phyloP scores from a whole-genome alignment of 2,329 filamentous ascomycete species.

The Davidsoniella eucalypti region DNA sequence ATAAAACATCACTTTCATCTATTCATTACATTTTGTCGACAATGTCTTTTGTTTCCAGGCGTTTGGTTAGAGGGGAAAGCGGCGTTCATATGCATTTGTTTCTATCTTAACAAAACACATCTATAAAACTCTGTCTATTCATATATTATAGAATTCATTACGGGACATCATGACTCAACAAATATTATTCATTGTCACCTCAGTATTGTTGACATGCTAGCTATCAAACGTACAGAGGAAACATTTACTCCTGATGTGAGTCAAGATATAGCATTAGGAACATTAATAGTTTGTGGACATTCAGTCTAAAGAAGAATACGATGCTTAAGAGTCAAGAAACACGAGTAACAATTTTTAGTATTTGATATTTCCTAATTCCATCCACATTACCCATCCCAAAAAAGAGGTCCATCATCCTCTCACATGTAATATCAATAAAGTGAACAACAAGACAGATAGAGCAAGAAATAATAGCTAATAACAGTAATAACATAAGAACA shows the following conservation, averaged over 20 bases:
- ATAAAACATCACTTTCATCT: neutral
- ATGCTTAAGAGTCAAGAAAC: neutral
- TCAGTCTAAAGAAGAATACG: neutral
- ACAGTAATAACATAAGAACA: neutral
- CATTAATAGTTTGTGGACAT: no score
- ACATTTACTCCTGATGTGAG: no score
- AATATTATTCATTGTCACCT: no score
- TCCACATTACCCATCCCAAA: neutral
- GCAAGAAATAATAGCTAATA: neutral
- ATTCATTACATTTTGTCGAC: neutral
- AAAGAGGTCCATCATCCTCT: neutral
- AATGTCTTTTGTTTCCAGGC: neutral
- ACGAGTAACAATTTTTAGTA: neutral
- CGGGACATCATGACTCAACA: no score
- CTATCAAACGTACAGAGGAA: no score
- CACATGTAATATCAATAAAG: neutral
- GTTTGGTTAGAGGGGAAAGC: slow-evolving; percentile 2
- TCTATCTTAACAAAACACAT: no score
- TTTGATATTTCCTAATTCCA: neutral
- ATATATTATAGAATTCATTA: no score
- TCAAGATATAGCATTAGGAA: no score
- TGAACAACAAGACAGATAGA: no score
- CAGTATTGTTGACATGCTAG: no score
- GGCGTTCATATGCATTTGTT: neutral
- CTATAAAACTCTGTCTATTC: no score